These are phyloP conservation scores for Tolypocladium tropicale DNA, from an alignment of 2,329 filamentous ascomycete species.

Conservation along the genomic window DNA sequence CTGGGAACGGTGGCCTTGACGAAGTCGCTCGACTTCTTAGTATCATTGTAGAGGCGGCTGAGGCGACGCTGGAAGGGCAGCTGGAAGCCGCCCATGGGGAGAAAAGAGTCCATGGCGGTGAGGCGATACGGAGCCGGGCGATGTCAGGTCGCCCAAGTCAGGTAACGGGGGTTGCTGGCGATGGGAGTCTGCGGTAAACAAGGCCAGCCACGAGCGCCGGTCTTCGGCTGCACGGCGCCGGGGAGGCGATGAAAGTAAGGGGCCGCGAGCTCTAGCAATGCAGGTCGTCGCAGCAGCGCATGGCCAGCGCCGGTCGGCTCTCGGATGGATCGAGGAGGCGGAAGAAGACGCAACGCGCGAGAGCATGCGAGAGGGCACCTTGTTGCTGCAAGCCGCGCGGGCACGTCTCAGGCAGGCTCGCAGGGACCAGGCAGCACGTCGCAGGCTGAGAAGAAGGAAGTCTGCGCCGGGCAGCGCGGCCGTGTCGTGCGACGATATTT, in stretches of 20 bases:
- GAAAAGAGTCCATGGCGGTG: conserved; percentile 37
- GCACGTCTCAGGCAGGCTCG: neutral
- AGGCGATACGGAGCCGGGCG: neutral
- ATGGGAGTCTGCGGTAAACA: neutral
- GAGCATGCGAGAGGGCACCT: neutral
- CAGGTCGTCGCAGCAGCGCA: neutral
- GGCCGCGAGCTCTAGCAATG: neutral
- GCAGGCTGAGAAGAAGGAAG: neutral
- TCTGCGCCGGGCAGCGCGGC: neutral
- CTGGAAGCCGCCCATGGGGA: conserved; percentile 41
- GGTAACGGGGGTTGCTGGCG: neutral
- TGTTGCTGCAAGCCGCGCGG: neutral
- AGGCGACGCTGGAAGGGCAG: conserved; percentile 52
- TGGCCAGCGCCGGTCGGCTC: neutral
- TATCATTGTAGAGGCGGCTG: conserved; percentile 69
- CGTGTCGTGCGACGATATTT: neutral
- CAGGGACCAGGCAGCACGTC: neutral
- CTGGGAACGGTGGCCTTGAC: conserved; percentile 55
- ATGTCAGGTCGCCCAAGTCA: neutral
- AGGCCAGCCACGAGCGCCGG: neutral
- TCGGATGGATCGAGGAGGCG: neutral
- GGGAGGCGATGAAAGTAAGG: neutral
- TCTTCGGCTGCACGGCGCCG: neutral
- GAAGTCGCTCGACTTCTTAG: conserved; percentile 67
- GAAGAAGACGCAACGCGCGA: neutral